phyloP scores from a whole-genome alignment of 495 filamentous ascomycete species.

The Hamigera avellanea region DNA sequence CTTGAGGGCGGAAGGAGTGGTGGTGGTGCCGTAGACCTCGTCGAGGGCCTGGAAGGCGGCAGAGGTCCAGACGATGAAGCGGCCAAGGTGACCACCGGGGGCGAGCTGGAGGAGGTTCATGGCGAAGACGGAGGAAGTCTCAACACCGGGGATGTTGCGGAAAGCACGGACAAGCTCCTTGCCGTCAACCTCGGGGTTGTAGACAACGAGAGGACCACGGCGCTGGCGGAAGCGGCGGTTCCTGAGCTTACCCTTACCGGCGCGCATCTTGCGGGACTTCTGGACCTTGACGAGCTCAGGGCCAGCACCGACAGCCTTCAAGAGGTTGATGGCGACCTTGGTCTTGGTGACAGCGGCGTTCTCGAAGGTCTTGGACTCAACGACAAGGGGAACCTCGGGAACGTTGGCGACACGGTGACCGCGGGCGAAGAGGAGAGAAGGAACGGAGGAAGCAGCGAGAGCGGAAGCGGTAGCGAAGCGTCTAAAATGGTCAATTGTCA shows the following conservation, averaged over 20 bases:
- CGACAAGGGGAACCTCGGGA: conserved; percentile 91
- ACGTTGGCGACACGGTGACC: conserved; percentile 89
- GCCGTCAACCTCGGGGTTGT: conserved; percentile 86
- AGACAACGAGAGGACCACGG: conserved; percentile 92
- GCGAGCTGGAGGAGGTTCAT: conserved; percentile 99
- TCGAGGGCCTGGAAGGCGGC: conserved; percentile 92
- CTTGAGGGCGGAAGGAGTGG: conserved; percentile 76
- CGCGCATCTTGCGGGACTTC: conserved; percentile 84
- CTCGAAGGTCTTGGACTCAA: conserved; percentile 79
- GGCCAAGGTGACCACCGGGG: conserved; percentile 95
- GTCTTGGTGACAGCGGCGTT: conserved; percentile 74
- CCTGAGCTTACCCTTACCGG: conserved; percentile 96
- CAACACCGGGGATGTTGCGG: conserved; percentile 97
- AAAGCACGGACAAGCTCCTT: conserved; percentile 79
- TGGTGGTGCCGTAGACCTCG: conserved; percentile 87
- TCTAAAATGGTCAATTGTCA: conserved; percentile 29
- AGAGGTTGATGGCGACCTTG: conserved; percentile 70
- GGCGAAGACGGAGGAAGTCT: conserved; percentile 87
- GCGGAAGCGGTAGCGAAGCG: conserved; percentile 97
- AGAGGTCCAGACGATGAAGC: conserved; percentile 98
- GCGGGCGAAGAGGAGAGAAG: conserved; percentile 88
- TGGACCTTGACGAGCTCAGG: conserved; percentile 88
- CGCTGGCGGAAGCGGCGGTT: conserved; percentile 92
- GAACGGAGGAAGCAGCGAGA: conserved; percentile 88
- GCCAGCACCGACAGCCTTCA: conserved; percentile 82